Base-by-base conservation (phyloP, 768 basidiomycete species). In the Rhizopogon sp. region DNA sequence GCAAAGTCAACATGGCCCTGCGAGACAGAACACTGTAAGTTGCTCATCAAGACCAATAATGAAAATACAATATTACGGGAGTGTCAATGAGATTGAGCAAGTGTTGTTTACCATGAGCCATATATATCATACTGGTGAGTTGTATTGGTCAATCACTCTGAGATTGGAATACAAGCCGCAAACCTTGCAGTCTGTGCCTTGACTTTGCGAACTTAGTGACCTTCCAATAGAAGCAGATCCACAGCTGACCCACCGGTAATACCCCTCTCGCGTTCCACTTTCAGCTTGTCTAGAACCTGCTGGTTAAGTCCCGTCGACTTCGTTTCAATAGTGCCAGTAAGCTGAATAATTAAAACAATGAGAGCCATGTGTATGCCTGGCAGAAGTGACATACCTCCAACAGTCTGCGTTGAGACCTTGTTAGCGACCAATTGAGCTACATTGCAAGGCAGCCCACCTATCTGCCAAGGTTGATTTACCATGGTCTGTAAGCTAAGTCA, bases 1-100 rank as follows among this genome's bases (percentile, higher is more conserved):
- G 92, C 82, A 71, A 99, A 99, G 74, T 99, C 97, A 39, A 98
- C 97, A 72, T 99, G 97, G 2, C 97, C 95, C 83, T 90, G 59
- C 7, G 14, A 31, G 60, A 53, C 22, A 6, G 13, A 50, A 28
- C 14, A 1, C 7, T n/a, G 33, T 13, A 14, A 11, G 35, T 14
- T 22, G 2, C 14, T 13, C 25, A 1, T 29, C 20, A 49, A 37
- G 5, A 25, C 5, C 17, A 49, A 50, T 8, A 22, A 9, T 17
- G 14, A 53, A 35, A 9, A 8, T 20, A 47, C 17, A 42, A 40
- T 66, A 78, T 52, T 62, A 89, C 92, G 44, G 96, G 96, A 0
- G 97, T 99, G 70, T 99, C 97, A 62, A 99, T 93, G 28, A 98
- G 76, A 70, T 98, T 98, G 56, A 99, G 77, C 55, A 99, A 76